A percentile compares a stretch with the other conserved stretches of the same genome.
These are phyloP conservation scores for Colletotrichum plurivorum DNA, from an alignment of 2,329 filamentous ascomycete species.

Conservation along the genomic window DNA sequence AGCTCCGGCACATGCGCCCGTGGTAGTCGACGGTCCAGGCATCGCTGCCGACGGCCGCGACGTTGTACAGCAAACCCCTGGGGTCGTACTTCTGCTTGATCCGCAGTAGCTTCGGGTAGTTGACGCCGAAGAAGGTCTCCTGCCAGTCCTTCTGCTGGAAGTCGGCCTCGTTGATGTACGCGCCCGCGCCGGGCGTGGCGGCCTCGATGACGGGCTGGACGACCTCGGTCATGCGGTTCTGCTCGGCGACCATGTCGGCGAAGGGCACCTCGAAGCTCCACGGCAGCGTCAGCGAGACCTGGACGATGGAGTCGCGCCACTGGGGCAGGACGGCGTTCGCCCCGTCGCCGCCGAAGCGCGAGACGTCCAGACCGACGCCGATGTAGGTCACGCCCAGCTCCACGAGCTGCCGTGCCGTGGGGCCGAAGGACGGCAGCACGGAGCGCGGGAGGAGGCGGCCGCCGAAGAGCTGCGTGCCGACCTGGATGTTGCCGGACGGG, in stretches of 20 bases:
- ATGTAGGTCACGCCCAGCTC: conserved; percentile 37
- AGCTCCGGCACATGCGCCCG: conserved; percentile 41
- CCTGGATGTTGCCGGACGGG: conserved; percentile 47
- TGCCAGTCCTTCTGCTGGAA: conserved; percentile 49
- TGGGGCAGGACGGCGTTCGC: conserved; percentile 57
- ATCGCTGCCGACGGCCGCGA: conserved; percentile 48
- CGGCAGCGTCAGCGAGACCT: conserved; percentile 45
- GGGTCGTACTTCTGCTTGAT: conserved; percentile 52
- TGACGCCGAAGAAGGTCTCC: conserved; percentile 48
- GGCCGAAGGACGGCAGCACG: conserved; percentile 34
- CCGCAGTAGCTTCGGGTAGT: conserved; percentile 46
- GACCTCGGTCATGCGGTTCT: conserved; percentile 46
- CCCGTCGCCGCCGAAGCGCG: conserved; percentile 27
- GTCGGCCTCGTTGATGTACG: conserved; percentile 52
- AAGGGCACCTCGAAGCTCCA: conserved; percentile 38
- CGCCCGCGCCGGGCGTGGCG: conserved; percentile 45
- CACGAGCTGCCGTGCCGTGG: conserved; percentile 25
- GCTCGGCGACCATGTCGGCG: conserved; percentile 35
- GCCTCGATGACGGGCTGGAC: conserved; percentile 49
- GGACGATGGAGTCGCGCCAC: conserved; percentile 55
- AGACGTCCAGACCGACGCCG: conserved; percentile 36
- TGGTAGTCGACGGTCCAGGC: conserved; percentile 42
- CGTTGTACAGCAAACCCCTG: conserved; percentile 47
- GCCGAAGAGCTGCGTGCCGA: conserved; percentile 47
- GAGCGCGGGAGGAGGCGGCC: conserved; percentile 51